phyloP scores from a whole-genome alignment of 108 stramenopile genomes.

The Cyclotella cryptica region DNA sequence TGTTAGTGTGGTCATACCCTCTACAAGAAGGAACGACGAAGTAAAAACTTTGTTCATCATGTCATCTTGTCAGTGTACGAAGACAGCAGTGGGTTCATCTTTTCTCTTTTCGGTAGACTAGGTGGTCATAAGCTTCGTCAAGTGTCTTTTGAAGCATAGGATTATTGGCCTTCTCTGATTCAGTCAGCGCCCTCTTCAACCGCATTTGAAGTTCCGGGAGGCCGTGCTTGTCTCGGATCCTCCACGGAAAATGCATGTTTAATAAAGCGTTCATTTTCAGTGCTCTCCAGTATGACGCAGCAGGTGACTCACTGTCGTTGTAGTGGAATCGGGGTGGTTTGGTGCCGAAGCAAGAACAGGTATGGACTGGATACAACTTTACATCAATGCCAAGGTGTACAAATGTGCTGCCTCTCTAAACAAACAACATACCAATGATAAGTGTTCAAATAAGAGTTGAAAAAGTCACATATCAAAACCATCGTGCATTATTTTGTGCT shows the following conservation, averaged over 20 bases:
- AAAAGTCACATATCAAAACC: neutral
- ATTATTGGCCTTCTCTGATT: slow-evolving; percentile 32
- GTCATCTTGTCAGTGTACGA: too few relatives aligned
- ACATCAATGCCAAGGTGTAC: slow-evolving; percentile 65
- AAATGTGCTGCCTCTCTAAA: slow-evolving; percentile 51
- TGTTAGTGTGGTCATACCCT: too few relatives aligned
- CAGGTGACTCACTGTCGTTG: slow-evolving; percentile 29
- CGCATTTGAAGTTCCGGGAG: slow-evolving; percentile 58
- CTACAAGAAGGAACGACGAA: too few relatives aligned
- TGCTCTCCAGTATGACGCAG: slow-evolving; percentile 50
- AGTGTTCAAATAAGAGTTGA: neutral
- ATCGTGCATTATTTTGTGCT: neutral
- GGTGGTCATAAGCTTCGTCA: slow-evolving; percentile 53
- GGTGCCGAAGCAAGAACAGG: slow-evolving; percentile 14
- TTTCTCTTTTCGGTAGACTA: slow-evolving; percentile 32
- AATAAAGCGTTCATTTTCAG: slow-evolving; percentile 52
- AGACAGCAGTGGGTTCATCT: neutral
- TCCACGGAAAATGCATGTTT: slow-evolving; percentile 62
- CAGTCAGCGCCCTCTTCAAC: slow-evolving; percentile 38
- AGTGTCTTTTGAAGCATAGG: slow-evolving; percentile 45
- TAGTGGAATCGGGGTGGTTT: slow-evolving; percentile 41
- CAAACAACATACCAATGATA: neutral
- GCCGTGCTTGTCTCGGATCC: slow-evolving; percentile 45
- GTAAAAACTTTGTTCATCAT: too few relatives aligned
- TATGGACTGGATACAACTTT: slow-evolving; percentile 44